Conservation (phyloP, 208 protist species). For the Leishmania gerbilli region DNA sequence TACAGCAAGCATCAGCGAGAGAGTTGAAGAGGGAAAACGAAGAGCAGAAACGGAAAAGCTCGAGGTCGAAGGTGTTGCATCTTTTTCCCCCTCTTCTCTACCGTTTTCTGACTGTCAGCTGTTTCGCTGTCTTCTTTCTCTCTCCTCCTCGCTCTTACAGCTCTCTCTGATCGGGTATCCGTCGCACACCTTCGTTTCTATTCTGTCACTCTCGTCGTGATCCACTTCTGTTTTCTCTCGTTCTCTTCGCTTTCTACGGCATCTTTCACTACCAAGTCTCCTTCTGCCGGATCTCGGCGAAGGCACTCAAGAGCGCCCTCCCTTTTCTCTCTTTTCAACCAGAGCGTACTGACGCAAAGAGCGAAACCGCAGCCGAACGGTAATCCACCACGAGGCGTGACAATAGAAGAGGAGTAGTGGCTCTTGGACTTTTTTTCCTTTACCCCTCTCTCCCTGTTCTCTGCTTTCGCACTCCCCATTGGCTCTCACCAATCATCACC, state of each 20-base stretch:
- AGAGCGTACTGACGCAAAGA: background rate
- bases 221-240: background rate
- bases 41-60: background rate
- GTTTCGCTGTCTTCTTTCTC: background rate
- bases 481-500: background rate
- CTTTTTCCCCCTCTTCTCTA: background rate
- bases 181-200: background rate
- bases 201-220: background rate
- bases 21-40: background rate
- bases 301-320: background rate
- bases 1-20: background rate
- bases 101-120: background rate
- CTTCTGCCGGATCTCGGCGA: too few relatives aligned
- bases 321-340: background rate
- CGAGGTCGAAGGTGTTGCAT: background rate
- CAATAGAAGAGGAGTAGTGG: background rate
- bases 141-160: background rate
- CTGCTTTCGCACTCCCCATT: background rate
- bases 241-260: background rate
- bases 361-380: background rate
- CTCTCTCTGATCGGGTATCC: background rate
- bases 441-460: conserved; percentile 19
- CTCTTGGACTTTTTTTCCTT: background rate
- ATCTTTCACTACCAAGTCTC: background rate
- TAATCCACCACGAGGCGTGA: background rate